Percentiles rank a stretch among this genome's conserved stretches.
Conservation (phyloP, 495 filamentous ascomycete species). For the Trichoderma asperelloides region DNA sequence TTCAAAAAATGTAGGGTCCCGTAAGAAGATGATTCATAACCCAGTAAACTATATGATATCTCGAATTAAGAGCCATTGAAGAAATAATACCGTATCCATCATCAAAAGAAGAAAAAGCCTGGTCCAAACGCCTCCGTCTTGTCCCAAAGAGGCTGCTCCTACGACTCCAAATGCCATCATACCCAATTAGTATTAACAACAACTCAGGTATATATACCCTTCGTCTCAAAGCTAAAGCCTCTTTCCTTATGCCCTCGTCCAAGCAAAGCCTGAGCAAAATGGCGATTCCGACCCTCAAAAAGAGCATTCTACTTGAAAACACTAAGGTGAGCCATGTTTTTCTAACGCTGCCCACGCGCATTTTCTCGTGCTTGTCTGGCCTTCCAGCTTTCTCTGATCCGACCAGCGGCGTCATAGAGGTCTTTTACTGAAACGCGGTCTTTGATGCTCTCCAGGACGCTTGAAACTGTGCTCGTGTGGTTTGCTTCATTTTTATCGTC, state of each 20-base stretch:
- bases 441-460: constrained; percentile 73
- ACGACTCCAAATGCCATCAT: background rate
- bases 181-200: background rate
- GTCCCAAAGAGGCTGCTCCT: background rate
- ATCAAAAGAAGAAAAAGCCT: background rate
- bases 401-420: constrained; percentile 47
- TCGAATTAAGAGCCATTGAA: background rate
- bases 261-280: no score
- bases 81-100: background rate
- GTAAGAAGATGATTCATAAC: background rate
- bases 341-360: background rate
- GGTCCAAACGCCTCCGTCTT: background rate
- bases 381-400: constrained; percentile 21
- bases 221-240: background rate
- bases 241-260: no score
- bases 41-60: background rate
- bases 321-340: background rate
- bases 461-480: constrained; percentile 69
- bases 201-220: background rate
- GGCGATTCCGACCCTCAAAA: no score
- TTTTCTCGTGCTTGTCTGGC: background rate
- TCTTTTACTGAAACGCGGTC: constrained; percentile 56
- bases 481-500: constrained; percentile 91
- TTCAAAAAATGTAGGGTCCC: no score
- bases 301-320: no score